Base-by-base conservation (phyloP, 2,329 filamentous ascomycete genomes). In the Arthroderma sp. region DNA sequence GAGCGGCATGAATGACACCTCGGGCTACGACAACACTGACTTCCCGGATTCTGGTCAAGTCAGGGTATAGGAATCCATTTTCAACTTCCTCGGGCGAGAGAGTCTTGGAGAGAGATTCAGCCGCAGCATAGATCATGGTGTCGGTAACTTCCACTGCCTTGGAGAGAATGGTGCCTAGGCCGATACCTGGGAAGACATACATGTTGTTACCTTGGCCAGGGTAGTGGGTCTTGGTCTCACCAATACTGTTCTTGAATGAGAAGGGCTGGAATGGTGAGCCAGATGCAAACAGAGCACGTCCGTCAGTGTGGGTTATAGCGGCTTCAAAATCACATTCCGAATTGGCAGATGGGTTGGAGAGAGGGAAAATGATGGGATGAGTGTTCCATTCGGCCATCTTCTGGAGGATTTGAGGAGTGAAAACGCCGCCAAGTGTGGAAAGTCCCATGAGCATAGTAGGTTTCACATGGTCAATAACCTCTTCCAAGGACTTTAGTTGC, bases 311-410 rank as follows among this genome's bases (percentile, higher is more conserved):
- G 57, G 80, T 77, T 58, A 96, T 76, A 10, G 91, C 91, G 60
- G 91, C 84, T 72, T 95, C 88, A 58, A 93, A 96, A 10, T 86
- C 94, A 71, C 91, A 96, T 70, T 98, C 91, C 6, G 89, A 93
- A 73, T 96, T 95, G 68, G 83, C 88, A 42, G 88, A 80, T 41
- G 91, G 91, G 71, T 98, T 96, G 66, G 85, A 94, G 37, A 98
- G 80, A 44, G 89, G 89, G 78, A 98, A 96, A 57, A 95, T 82
- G 59, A 94, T 89, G 50, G 91, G 88, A 51, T 78, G 74, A 50
- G 87, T 78, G 64, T 87, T 87, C 53, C 78, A 71, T 47, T 66
- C 59, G 22, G 62, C 68, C 69, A 73, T 72, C 58, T 72, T 73
- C 50, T 80, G 77, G 49, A 98, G 73, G 48, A 94, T 82, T 11